Evolutionary conservation across 176 grass and related monocot species (phyloP).

Genomic region (Raddia distichophylla): DNA sequence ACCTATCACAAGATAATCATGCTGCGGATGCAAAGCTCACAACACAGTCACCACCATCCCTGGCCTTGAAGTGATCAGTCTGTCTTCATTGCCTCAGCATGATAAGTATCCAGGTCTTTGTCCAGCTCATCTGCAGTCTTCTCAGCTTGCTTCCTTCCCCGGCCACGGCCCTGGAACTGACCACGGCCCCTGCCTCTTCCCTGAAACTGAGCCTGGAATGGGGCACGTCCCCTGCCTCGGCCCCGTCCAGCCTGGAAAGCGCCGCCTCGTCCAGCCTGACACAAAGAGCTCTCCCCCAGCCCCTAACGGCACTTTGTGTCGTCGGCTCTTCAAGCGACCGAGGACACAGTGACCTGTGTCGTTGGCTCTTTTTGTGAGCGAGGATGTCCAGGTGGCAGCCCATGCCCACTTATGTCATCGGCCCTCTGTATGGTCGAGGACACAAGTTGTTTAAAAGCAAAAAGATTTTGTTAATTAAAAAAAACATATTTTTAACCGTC

Average conservation of each 20-base stretch:
- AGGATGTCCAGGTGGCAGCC: too few relatives aligned
- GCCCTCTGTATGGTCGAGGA: too few relatives aligned
- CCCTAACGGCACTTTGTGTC: too few relatives aligned
- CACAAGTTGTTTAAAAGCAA: too few relatives aligned
- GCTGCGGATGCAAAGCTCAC: not conserved
- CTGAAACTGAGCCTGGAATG: constrained; percentile 54
- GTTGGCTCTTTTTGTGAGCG: too few relatives aligned
- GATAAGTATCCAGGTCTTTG: constrained; percentile 80
- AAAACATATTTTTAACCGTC: too few relatives aligned
- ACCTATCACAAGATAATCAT: constrained; percentile 27
- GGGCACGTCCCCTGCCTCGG: constrained; percentile 32
- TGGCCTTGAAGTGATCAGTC: constrained; percentile 34
- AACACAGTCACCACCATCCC: not conserved
- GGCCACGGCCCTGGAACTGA: constrained; percentile 37
- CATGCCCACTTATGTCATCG: too few relatives aligned
- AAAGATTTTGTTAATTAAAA: too few relatives aligned
- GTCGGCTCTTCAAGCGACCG: too few relatives aligned
- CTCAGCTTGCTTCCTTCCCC: constrained; percentile 52
- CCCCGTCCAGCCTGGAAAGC: constrained; percentile 26
- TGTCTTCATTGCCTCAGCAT: constrained; percentile 68
- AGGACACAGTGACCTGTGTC: too few relatives aligned
- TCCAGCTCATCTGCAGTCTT: constrained; percentile 83
- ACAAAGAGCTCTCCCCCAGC: too few relatives aligned
- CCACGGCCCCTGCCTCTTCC: constrained; percentile 25
- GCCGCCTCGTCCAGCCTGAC: constrained; percentile 25